Conservation (phyloP, 352 stramenopile genomes). For the Phytophthora kernoviae region DNA sequence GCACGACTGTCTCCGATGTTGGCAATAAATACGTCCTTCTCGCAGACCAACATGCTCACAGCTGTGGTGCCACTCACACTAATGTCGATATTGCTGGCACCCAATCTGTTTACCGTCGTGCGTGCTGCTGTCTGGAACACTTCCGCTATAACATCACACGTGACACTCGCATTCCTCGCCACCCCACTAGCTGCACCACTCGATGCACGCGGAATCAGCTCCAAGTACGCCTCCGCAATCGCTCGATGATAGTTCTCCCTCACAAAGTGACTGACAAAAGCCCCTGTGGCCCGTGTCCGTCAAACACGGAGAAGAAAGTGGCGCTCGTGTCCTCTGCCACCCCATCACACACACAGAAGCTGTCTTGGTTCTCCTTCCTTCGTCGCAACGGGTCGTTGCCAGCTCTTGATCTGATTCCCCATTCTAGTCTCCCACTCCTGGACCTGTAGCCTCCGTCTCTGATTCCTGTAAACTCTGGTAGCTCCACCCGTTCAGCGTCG, state of each 20-base stretch:
- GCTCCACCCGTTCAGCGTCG: conserved; percentile 56
- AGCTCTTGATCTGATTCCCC: conserved; percentile 60
- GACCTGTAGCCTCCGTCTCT: conserved; percentile 57
- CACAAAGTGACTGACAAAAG: conserved; percentile 76
- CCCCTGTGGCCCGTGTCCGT: conserved; percentile 78
- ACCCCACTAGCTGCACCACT: not conserved
- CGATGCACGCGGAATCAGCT: conserved; percentile 24
- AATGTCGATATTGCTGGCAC: conserved; percentile 62
- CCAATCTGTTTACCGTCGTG: conserved; percentile 46
- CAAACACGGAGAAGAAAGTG: conserved; percentile 79
- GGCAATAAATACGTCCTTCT: conserved; percentile 68
- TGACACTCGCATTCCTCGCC: conserved; percentile 28
- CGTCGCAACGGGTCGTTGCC: conserved; percentile 77
- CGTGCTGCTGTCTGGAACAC: conserved; percentile 58
- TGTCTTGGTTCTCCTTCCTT: conserved; percentile 87
- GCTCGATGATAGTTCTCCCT: conserved; percentile 69
- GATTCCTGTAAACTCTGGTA: conserved; percentile 67
- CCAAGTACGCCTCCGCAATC: conserved; percentile 47
- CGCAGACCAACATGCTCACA: conserved; percentile 61
- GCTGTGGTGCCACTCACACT: conserved; percentile 82
- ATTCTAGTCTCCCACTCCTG: conserved; percentile 44
- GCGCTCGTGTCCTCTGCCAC: conserved; percentile 46
- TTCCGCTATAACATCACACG: conserved; percentile 47
- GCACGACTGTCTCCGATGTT: conserved; percentile 80
- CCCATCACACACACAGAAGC: conserved; percentile 62